These are phyloP conservation scores for Lipomyces oligophaga DNA, from an alignment of 805 yeast genomes.

Conservation along the genomic window DNA sequence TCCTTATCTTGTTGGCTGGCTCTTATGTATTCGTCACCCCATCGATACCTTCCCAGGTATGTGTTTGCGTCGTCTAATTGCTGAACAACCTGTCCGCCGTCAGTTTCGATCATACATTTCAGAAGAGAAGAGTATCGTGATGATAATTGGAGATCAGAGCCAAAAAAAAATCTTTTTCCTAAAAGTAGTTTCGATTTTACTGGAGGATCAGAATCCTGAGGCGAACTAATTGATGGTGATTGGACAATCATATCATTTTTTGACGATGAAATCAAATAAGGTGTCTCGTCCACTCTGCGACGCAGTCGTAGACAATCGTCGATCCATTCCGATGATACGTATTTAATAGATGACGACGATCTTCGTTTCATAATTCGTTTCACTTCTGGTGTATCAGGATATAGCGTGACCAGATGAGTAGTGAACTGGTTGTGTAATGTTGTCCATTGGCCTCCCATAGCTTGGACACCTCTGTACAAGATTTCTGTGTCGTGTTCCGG, in stretches of 20 bases:
- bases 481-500: constrained; percentile 60
- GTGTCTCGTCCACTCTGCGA: too few relatives aligned
- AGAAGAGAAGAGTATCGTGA: constrained; percentile 54
- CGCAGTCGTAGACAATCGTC: constrained; percentile 60
- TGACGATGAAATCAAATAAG: too few relatives aligned
- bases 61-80: constrained; percentile 48
- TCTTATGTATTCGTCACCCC: constrained; percentile 51
- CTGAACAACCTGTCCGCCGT: constrained; percentile 43
- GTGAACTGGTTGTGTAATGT: constrained; percentile 64
- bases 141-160: constrained; percentile 41
- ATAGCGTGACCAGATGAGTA: constrained; percentile 69
- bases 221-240: too few relatives aligned
- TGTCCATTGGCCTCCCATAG: constrained; percentile 72
- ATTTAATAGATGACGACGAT: background rate
- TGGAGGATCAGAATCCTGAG: too few relatives aligned
- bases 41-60: constrained; percentile 61
- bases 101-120: constrained; percentile 48
- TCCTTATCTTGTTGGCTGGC: constrained; percentile 44
- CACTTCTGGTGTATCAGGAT: too few relatives aligned
- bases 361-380: too few relatives aligned
- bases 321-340: constrained; percentile 42
- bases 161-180: constrained; percentile 2
- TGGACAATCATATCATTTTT: too few relatives aligned
- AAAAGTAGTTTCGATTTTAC: background rate
- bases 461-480: constrained; percentile 62